Evolutionary conservation across 2,329 filamentous ascomycete genomes (phyloP).

Genomic region (Alternaria brassicicola): DNA sequence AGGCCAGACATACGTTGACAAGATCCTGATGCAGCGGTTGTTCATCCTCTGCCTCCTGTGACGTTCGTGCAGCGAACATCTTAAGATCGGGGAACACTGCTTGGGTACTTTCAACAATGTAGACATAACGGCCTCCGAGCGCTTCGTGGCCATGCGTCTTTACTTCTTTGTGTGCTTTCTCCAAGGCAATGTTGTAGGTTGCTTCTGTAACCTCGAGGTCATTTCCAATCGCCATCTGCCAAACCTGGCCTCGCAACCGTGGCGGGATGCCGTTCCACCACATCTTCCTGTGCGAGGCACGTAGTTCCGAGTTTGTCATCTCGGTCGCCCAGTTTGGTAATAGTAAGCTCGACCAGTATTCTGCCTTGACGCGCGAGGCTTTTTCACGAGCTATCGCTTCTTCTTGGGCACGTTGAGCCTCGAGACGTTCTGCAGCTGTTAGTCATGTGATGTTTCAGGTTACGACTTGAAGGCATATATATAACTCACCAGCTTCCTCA

Average conservation of each 20-base stretch:
- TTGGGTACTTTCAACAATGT: conserved; percentile 62
- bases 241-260: conserved; percentile 70
- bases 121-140: conserved; percentile 33
- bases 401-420: conserved; percentile 52
- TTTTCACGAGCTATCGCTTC: conserved; percentile 58
- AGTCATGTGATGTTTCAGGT: conserved; percentile 7
- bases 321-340: conserved; percentile 76
- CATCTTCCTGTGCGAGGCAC: conserved; percentile 63
- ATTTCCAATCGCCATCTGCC: conserved; percentile 75
- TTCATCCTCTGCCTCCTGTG: conserved; percentile 45
- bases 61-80: conserved; percentile 65
- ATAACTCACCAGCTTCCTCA: conserved; percentile 59
- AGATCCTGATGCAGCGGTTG: conserved; percentile 72
- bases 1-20: conserved; percentile 76
- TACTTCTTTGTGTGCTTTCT: conserved; percentile 66
- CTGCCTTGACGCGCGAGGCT: conserved; percentile 56
- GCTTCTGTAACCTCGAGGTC: conserved; percentile 69
- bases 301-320: conserved; percentile 54
- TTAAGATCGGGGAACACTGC: conserved; percentile 73
- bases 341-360: conserved; percentile 78
- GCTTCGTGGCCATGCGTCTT: conserved; percentile 59
- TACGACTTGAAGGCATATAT: not conserved
- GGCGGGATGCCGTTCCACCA: conserved; percentile 84
- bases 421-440: conserved; percentile 38
- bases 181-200: conserved; percentile 73